phyloP scores from a whole-genome alignment of 2,329 filamentous ascomycete species.

The Aspergillus novoparasiticus region DNA sequence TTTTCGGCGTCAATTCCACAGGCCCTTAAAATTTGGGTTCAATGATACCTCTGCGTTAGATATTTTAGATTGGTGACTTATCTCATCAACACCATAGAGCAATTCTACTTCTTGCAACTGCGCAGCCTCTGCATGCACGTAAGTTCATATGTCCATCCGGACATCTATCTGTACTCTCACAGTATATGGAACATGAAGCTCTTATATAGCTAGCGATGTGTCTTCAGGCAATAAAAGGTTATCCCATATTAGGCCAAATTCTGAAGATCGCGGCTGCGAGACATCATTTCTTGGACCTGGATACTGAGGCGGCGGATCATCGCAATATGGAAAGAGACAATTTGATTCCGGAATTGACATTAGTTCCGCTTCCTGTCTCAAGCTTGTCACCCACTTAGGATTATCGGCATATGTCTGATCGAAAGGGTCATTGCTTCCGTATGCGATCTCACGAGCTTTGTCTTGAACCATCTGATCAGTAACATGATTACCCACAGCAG shows the following conservation, averaged over 20 bases:
- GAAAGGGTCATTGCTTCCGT: conserved; percentile 8
- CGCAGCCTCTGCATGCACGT: too few species aligned
- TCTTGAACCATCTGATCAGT: conserved; percentile 12
- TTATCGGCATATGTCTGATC: conserved; percentile 14
- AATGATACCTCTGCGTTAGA: too few species aligned
- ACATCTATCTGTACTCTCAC: background rate
- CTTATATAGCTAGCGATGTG: background rate
- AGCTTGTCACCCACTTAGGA: background rate
- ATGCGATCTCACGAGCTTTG: conserved; percentile 8
- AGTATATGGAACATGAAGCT: background rate
- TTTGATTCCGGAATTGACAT: background rate
- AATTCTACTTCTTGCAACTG: too few species aligned
- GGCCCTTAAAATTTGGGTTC: too few species aligned
- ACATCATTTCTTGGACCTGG: background rate
- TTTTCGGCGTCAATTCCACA: too few species aligned
- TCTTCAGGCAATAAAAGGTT: background rate
- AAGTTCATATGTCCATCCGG: too few species aligned
- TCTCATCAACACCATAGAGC: too few species aligned
- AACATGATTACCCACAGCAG: background rate
- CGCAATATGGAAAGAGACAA: background rate
- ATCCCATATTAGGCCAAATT: background rate
- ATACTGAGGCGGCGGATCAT: background rate
- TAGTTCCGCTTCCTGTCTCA: background rate
- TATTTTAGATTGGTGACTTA: too few species aligned
- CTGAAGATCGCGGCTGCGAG: background rate